Conservation (phyloP, 768 basidiomycete species). For the Plicaturopsis crispa region DNA sequence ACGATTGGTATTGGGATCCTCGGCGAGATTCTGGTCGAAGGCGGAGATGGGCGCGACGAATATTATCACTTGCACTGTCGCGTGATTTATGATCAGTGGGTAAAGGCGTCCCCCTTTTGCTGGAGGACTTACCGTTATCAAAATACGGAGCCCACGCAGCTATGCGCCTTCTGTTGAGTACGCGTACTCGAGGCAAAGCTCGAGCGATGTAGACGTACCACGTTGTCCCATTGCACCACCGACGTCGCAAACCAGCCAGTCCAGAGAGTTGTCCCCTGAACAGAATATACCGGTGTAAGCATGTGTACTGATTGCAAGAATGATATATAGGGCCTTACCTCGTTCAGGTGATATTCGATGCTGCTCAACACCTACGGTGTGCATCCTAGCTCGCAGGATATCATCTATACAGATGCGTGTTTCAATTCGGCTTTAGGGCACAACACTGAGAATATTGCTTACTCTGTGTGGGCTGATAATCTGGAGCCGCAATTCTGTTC, state of each 20-base stretch:
- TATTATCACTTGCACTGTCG: conserved; percentile 51
- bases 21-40: conserved; percentile 56
- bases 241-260: conserved; percentile 65
- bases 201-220: conserved; percentile 25
- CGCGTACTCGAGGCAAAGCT: too few species aligned
- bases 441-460: conserved; percentile 9
- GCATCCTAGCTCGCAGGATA: conserved; percentile 55
- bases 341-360: conserved; percentile 46
- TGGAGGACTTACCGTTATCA: conserved; percentile 43
- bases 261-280: conserved; percentile 25
- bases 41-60: conserved; percentile 60
- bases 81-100: conserved; percentile 1
- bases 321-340: conserved; percentile 15
- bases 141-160: conserved; percentile 67
- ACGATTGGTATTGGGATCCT: conserved; percentile 52
- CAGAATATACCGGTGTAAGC: too few species aligned
- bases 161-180: too few species aligned
- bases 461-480: conserved; percentile 50
- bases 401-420: conserved; percentile 40
- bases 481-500: conserved; percentile 36
- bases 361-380: conserved; percentile 60
- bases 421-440: too few species aligned
- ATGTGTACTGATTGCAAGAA: too few species aligned
- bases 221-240: conserved; percentile 52
- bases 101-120: background rate